Evolutionary conservation across 768 basidiomycete genomes (phyloP), one percentile per base, ranked within the genome.

Genomic region (Suillus spraguei): DNA sequence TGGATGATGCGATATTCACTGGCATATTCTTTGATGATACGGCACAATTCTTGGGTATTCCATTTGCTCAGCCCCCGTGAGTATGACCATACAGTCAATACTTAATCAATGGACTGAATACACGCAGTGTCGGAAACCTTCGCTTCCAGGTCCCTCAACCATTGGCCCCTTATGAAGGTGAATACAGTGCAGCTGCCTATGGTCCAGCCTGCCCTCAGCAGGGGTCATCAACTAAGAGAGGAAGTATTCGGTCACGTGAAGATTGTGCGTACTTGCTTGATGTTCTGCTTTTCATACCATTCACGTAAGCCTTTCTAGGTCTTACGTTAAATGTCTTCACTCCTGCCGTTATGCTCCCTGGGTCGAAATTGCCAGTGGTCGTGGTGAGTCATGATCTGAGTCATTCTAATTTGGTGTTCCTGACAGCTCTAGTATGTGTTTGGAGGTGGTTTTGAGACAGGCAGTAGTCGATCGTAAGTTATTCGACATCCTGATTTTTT

Each of bases 161-260:
- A 0, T 46, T 46, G 11, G 5, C n/a, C 13, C n/a, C 46, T n/a
- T 4, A 44, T 46, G n/a, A 22, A 22, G n/a, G n/a, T 13, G n/a
- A 13, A 46, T 11, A 22, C n/a, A 10, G n/a, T 4, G 9, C 20
- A 44, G 42, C 20, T 44, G 20, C 38, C 0, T 81, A 75, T 64
- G 82, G 85, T 4, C 77, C 75, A 7, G 75, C 80, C 4, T 86
- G 85, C 62, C 79, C 80, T 8, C 85, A 85, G 61, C 82, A 84
- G 62, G 67, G 2, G 60, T 80, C 47, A 64, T 68, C n/a, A 11
- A 46, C 13, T 11, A 22, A 63, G 81, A 2, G 81, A 81, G 66
- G 35, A 77, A 78, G n/a, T 62, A 81, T 77, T 49, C 76, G 78
- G 4, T 71, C 71, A 35, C 66, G 69, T 20, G 81, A 83, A 67